Evolutionary conservation across 306 rosid genomes (phyloP), one percentile per base, ranked within the genome.

Genomic region (Luffa acutangula): DNA sequence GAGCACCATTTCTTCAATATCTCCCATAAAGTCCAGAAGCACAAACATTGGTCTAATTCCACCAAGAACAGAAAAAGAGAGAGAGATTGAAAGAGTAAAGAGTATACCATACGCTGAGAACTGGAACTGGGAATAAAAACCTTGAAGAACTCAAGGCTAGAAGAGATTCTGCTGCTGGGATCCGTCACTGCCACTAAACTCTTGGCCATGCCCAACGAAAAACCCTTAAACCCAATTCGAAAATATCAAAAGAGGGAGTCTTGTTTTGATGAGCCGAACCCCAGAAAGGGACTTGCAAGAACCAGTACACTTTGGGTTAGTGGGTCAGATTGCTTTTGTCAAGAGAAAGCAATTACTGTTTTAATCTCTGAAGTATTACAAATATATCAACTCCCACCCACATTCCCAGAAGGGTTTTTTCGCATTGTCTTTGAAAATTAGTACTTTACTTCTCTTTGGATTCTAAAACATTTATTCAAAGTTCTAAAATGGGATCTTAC

Each of bases 61-160:
- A 25, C n/a, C 58, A 53, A 3, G 17, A 65, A 15, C 21, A 45
- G 15, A 46, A 3, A 49, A 54, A 14, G 31, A 25, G 11, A 48
- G 10, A 64, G 48, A 9, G 34, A 69, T 9, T n/a, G n/a, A 57
- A 20, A 48, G 5, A 7, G 1, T 37, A 56, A 10, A 15, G 12
- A 81, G 48, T 58, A 45, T 80, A 80, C 83, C 51, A 80, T 31
- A 18, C 49, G 75, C 49, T 12, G 59, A 48, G 79, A 80, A 37
- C 75, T 58, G 18, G 33, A 53, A 39, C 7, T 56, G 39, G 82
- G 82, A 39, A 69, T 70, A 42, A 80, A 80, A 39, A 80, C 69
- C 63, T 80, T 80, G 70, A 80, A 80, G 54, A 80, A 80, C 67
- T 80, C 82, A 25, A 46, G 82, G 43, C n/a, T 18, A 3, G 66